Percentiles rank a stretch among this genome's conserved stretches.
These are phyloP conservation scores for Ustilago bromivora DNA, from an alignment of 1,284 basidiomycete genomes.

Conservation along the genomic window DNA sequence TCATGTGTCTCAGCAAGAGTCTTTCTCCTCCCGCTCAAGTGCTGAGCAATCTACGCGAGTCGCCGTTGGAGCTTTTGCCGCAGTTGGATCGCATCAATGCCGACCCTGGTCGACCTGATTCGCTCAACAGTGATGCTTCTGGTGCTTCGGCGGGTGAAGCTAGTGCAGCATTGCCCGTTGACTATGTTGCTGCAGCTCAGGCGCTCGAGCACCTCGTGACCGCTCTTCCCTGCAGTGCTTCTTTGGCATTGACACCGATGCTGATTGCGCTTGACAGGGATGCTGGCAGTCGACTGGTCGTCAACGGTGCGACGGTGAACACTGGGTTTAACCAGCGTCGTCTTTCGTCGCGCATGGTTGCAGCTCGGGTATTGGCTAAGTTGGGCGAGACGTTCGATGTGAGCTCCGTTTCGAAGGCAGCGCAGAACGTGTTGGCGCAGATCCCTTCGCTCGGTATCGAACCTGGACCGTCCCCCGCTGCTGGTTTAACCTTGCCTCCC, in stretches of 20 bases:
- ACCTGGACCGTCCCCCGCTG: slow-evolving; percentile 44
- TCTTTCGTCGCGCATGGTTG: slow-evolving; percentile 76
- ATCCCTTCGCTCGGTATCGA: slow-evolving; percentile 48
- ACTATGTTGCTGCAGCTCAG: slow-evolving; percentile 81
- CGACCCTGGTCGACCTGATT: slow-evolving; percentile 48
- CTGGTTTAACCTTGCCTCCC: slow-evolving; percentile 40
- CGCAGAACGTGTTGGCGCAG: slow-evolving; percentile 39
- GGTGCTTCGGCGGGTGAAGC: slow-evolving; percentile 31
- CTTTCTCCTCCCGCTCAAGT: slow-evolving; percentile 45
- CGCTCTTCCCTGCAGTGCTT: slow-evolving; percentile 78
- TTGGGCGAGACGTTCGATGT: slow-evolving; percentile 81
- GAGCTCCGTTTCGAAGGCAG: slow-evolving; percentile 24
- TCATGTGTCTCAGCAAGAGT: slow-evolving; percentile 57
- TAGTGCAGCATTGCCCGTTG: slow-evolving; percentile 74
- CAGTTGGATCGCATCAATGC: slow-evolving; percentile 73
- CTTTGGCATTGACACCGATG: slow-evolving; percentile 86
- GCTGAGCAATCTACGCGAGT: slow-evolving; percentile 36
- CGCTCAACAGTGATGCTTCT: slow-evolving; percentile 26
- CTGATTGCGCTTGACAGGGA: slow-evolving; percentile 80
- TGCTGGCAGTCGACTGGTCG: slow-evolving; percentile 71
- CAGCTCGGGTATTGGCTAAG: slow-evolving; percentile 77
- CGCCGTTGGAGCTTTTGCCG: slow-evolving; percentile 70
- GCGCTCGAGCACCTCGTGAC: slow-evolving; percentile 79
- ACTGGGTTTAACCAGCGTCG: slow-evolving; percentile 71
- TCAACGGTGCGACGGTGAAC: slow-evolving; percentile 39